Evolutionary conservation across 768 basidiomycete genomes (phyloP).

Genomic region (Hericium rajendrae): DNA sequence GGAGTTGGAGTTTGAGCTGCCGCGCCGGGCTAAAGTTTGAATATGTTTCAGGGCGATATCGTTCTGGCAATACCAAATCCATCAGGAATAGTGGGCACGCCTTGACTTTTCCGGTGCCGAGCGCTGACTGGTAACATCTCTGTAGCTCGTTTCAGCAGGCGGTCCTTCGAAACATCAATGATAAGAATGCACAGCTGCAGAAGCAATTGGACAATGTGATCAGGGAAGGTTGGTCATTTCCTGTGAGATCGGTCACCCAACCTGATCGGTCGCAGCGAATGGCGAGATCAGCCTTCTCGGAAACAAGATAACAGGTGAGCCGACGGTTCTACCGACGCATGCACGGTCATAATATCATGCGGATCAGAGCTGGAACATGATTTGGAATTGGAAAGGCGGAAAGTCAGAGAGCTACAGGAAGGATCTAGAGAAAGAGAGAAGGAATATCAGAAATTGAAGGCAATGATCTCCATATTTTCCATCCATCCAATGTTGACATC

Average conservation of each 20-base stretch:
- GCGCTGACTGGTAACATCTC: neutral
- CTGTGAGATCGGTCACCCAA: neutral
- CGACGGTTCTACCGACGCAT: neutral
- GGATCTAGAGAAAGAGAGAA: conserved; percentile 68
- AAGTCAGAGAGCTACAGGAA: conserved; percentile 66
- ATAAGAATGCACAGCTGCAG: conserved; percentile 73
- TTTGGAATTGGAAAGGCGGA: conserved; percentile 69
- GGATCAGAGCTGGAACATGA: conserved; percentile 65
- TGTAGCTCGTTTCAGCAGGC: conserved; percentile 76
- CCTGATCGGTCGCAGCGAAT: conserved; percentile 41
- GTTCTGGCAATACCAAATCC: conserved; percentile 87
- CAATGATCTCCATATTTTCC: conserved; percentile 11
- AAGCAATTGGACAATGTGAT: conserved; percentile 82
- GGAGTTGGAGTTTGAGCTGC: neutral
- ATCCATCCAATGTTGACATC: neutral
- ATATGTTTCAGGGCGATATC: conserved; percentile 55
- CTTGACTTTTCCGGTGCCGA: neutral
- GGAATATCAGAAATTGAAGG: conserved; percentile 85
- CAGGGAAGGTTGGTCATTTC: conserved; percentile 54
- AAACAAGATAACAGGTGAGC: conserved; percentile 55
- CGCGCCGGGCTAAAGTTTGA: neutral
- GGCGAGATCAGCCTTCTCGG: conserved; percentile 63
- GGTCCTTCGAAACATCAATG: conserved; percentile 68
- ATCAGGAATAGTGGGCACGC: conserved; percentile 62
- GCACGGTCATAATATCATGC: neutral